Evolutionary conservation across 805 yeast genomes (phyloP).

Genomic region (Saturnispora saitoi): DNA sequence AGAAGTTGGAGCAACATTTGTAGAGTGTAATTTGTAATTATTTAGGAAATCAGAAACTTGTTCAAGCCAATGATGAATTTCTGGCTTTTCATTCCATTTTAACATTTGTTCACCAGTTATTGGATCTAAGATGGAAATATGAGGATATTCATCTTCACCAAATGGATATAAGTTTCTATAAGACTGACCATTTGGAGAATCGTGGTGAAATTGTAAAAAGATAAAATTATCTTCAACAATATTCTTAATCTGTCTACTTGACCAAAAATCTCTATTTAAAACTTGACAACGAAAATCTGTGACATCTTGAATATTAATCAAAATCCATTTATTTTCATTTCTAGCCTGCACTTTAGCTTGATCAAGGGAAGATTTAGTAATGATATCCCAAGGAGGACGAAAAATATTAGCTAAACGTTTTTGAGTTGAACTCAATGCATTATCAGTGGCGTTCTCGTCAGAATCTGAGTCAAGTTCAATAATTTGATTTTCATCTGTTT

Average conservation of each 20-base stretch:
- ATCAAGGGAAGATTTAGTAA: slow-evolving; percentile 59
- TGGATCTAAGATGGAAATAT: slow-evolving; percentile 87
- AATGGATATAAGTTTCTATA: slow-evolving; percentile 70
- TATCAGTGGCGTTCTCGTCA: slow-evolving; percentile 31
- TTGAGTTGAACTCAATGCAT: slow-evolving; percentile 36
- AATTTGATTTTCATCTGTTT: slow-evolving; percentile 33
- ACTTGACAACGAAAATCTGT: slow-evolving; percentile 84
- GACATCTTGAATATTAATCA: slow-evolving; percentile 81
- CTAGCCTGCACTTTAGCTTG: slow-evolving; percentile 65
- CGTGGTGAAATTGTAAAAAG: slow-evolving; percentile 78
- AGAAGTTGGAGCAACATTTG: slow-evolving; percentile 45
- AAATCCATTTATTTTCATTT: slow-evolving; percentile 62
- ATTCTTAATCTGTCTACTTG: slow-evolving; percentile 54
- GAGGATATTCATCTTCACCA: slow-evolving; percentile 59
- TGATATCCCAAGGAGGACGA: slow-evolving; percentile 90
- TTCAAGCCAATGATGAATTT: slow-evolving; percentile 48
- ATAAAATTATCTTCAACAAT: slow-evolving; percentile 60
- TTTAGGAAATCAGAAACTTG: slow-evolving; percentile 64
- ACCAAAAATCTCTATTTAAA: slow-evolving; percentile 90
- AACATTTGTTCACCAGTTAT: slow-evolving; percentile 87
- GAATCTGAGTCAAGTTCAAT: slow-evolving; percentile 30
- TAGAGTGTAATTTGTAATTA: slow-evolving; percentile 62
- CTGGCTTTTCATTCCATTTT: slow-evolving; percentile 69
- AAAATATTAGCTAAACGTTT: slow-evolving; percentile 72
- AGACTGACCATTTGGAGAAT: slow-evolving; percentile 63